Evolutionary conservation across 345 rosid species (phyloP), one percentile per base, ranked within the genome.

Genomic region (Rhodamnia argentea): DNA sequence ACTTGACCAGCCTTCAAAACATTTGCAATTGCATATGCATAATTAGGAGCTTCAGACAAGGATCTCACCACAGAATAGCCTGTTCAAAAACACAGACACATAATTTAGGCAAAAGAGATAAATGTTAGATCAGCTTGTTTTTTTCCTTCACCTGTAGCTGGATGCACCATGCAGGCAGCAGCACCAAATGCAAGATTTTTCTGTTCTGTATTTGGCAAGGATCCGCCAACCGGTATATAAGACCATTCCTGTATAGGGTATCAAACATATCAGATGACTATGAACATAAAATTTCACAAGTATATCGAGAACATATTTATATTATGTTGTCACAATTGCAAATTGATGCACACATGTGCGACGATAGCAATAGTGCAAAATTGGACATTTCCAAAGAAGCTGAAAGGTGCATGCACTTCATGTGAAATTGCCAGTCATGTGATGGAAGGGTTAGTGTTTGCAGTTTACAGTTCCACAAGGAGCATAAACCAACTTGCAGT

Each of bases 121-220:
- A 74, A 52, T 86, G 84, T 84, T 85, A 37, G 85, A 83, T 56
- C 78, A 76, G 82, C 58, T 83, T 83, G 84, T 18, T 51, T 51
- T 84, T 84, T 27, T 84, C 83, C 83, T 82, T 75, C 87, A 96
- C 98, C 99, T 76, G 98, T 97, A 87, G 98, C 98, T 9, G 99
- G 99, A 88, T 97, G 98, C 86, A 97, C 99, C 99, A 95, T 94
- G 93, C 99, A 92, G 81, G 99, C 99, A 10, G 98, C 99, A 88
- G 99, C 99, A 90, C 99, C 99, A 88, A 94, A 97, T 50, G 98
- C 99, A 85, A 96, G 99, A 87, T 92, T 96, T 87, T 93, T 97
- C 86, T 97, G 98, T 87, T 94, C 97, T 50, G 98, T 96, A 87
- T 94, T 92, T 44, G 99, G 99, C 88, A 94, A 92, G 75, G 99